Percentiles rank a stretch among this genome's conserved stretches.
These are phyloP conservation scores for Alternaria gansuensis DNA, from an alignment of 2,329 filamentous ascomycete species.

Conservation along the genomic window DNA sequence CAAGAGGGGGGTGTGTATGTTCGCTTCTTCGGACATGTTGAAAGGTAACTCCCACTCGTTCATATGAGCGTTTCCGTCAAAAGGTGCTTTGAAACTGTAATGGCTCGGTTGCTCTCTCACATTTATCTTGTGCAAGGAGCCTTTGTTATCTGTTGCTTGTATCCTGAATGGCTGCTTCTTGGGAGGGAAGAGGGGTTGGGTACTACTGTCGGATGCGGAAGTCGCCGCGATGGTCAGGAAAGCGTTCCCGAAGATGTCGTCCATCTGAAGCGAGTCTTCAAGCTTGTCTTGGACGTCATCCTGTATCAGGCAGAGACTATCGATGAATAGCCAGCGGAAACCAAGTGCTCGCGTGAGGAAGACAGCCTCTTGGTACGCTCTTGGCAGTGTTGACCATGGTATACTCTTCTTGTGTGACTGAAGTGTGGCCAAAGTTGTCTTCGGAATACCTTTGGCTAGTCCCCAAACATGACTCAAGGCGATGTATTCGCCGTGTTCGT, in stretches of 20 bases:
- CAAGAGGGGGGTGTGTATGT: conserved; percentile 44
- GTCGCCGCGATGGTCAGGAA: conserved; percentile 50
- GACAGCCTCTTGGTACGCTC: conserved; percentile 49
- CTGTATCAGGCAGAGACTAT: conserved; percentile 47
- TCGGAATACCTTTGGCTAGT: conserved; percentile 36
- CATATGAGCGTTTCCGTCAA: conserved; percentile 47
- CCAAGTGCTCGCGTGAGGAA: conserved; percentile 48
- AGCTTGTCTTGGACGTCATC: conserved; percentile 42
- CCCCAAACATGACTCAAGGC: conserved; percentile 50
- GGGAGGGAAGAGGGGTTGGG: conserved; percentile 37
- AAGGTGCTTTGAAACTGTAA: conserved; percentile 50
- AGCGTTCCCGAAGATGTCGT: conserved; percentile 44
- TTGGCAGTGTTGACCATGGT: conserved; percentile 42
- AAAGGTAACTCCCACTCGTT: conserved; percentile 50
- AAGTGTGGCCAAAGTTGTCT: conserved; percentile 42
- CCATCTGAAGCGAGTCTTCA: conserved; percentile 41
- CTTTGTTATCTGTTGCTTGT: conserved; percentile 47
- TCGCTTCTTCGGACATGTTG: conserved; percentile 43
- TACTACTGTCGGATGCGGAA: conserved; percentile 42
- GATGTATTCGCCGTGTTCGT: conserved; percentile 47
- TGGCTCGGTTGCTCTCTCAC: conserved; percentile 50
- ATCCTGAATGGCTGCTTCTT: conserved; percentile 44
- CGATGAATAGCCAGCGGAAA: conserved; percentile 51
- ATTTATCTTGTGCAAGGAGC: conserved; percentile 43
- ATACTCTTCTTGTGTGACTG: conserved; percentile 42